Evolutionary conservation across 2,329 filamentous ascomycete species (phyloP).

Genomic region (Alternaria postmessia): DNA sequence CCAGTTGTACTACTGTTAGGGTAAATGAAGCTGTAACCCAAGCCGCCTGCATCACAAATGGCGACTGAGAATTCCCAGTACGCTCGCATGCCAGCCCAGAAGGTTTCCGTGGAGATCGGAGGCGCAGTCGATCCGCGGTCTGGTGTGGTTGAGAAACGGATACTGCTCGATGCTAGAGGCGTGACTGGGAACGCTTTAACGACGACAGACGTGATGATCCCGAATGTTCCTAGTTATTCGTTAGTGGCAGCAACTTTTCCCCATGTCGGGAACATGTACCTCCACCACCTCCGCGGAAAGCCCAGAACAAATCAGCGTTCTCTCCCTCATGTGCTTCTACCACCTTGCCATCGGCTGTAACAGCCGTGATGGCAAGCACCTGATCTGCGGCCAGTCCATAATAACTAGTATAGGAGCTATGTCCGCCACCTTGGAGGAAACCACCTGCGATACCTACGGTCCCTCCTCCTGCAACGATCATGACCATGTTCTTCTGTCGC

Average conservation of each 20-base stretch:
- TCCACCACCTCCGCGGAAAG: conserved; percentile 40
- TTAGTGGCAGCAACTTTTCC: not conserved
- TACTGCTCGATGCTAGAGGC: conserved; percentile 19
- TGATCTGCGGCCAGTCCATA: conserved; percentile 47
- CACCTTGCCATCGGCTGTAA: conserved; percentile 38
- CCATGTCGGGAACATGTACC: conserved; percentile 19
- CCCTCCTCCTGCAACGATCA: conserved; percentile 62
- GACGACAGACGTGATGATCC: conserved; percentile 36
- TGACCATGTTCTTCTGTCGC: conserved; percentile 53
- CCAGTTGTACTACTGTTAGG: conserved; percentile 19
- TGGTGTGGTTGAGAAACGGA: conserved; percentile 32
- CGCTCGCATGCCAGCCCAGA: conserved; percentile 36
- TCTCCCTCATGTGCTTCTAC: conserved; percentile 30
- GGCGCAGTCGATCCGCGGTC: conserved; percentile 8
- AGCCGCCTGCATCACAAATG: conserved; percentile 32
- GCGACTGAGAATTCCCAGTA: conserved; percentile 28
- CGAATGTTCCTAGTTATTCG: conserved; percentile 30
- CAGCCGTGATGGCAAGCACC: conserved; percentile 35
- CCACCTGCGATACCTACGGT: conserved; percentile 58
- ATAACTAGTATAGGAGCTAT: conserved; percentile 54
- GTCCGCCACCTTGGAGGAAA: conserved; percentile 41
- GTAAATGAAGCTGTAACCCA: conserved; percentile 41
- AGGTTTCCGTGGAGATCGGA: conserved; percentile 28
- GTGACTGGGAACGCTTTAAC: conserved; percentile 48
- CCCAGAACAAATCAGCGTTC: conserved; percentile 40